A percentile compares a stretch with the other conserved stretches of the same genome.
Evolutionary conservation across 176 grass and related monocot genomes (phyloP).

Genomic region (Oryza brachyantha): DNA sequence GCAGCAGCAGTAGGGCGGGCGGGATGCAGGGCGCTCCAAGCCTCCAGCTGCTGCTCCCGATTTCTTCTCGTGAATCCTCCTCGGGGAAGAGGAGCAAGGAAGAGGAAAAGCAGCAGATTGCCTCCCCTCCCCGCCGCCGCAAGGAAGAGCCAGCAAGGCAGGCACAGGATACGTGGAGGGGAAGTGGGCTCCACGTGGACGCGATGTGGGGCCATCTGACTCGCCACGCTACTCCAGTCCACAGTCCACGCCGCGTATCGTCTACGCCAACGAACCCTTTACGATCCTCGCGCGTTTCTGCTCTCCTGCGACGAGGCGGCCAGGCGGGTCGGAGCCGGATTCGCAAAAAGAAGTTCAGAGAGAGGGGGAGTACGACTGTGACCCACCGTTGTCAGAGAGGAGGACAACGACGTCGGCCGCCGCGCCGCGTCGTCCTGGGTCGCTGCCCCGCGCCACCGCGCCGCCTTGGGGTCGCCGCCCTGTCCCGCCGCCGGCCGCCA

Average conservation of each 20-base stretch:
- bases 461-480: no score
- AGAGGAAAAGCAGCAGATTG: not conserved
- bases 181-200: slow-evolving; percentile 24
- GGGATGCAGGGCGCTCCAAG: not conserved
- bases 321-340: no score
- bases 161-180: not conserved
- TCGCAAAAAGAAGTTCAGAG: no score
- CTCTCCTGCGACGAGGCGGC: no score
- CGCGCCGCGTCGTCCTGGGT: no score
- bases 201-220: not conserved
- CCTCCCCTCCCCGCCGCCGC: not conserved
- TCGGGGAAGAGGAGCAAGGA: not conserved
- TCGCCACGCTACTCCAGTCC: no score
- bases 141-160: not conserved
- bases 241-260: not conserved
- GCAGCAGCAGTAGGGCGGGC: not conserved
- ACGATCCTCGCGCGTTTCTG: no score
- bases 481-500: no score
- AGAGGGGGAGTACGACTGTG: no score
- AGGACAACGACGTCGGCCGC: no score
- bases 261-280: not conserved
- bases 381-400: no score
- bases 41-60: not conserved
- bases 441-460: no score
- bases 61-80: not conserved